Conservation (phyloP, 1,284 basidiomycete genomes). For the Ustilago sp. region DNA sequence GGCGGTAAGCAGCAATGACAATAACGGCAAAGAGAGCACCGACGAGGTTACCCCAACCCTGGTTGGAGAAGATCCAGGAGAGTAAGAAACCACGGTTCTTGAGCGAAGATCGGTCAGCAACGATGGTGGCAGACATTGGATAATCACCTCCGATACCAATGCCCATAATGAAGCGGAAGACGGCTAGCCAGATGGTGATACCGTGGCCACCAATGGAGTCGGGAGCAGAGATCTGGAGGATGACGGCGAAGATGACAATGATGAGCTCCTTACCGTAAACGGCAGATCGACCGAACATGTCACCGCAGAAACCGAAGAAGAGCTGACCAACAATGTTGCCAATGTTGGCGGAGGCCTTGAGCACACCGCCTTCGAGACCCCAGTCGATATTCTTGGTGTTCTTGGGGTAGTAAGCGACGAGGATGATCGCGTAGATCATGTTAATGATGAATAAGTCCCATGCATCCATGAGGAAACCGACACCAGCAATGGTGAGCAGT, state of each 20-base stretch:
- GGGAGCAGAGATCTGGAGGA: constrained; percentile 65
- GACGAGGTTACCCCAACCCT: constrained; percentile 61
- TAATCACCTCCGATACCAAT: constrained; percentile 81
- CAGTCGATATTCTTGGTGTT: constrained; percentile 61
- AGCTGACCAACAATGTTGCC: constrained; percentile 66
- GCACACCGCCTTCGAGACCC: constrained; percentile 66
- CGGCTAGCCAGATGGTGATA: constrained; percentile 65
- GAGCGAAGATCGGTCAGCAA: constrained; percentile 60
- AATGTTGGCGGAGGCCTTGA: constrained; percentile 67
- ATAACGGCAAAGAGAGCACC: constrained; percentile 79
- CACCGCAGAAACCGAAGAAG: constrained; percentile 66
- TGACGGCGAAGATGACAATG: constrained; percentile 64
- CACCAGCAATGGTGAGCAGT: constrained; percentile 65
- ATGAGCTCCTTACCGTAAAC: constrained; percentile 67
- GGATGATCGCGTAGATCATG: constrained; percentile 65
- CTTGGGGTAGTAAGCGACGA: constrained; percentile 59
- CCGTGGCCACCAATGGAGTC: constrained; percentile 61
- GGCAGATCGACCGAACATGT: constrained; percentile 64
- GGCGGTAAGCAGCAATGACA: constrained; percentile 79
- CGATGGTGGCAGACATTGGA: constrained; percentile 75
- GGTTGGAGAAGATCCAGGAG: constrained; percentile 71
- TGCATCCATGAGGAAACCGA: constrained; percentile 67
- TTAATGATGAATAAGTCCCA: constrained; percentile 68
- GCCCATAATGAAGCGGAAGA: constrained; percentile 64
- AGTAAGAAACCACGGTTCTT: constrained; percentile 63